Conservation (phyloP, 2,329 filamentous ascomycete genomes). For the Epichloe sp. region DNA sequence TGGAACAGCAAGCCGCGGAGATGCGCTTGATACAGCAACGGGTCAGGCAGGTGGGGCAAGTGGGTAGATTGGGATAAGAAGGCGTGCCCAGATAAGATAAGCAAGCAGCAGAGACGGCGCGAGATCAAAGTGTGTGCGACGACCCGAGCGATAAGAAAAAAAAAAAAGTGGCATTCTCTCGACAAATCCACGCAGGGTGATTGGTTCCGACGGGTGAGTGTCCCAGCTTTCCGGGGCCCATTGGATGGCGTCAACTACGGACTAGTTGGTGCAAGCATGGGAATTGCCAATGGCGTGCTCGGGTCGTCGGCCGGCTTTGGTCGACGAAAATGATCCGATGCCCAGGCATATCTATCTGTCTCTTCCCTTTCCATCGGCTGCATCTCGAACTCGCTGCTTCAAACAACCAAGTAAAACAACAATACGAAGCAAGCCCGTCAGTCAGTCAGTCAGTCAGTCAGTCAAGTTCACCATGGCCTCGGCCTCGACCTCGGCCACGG, state of each 20-base stretch:
- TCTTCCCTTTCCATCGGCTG: no score
- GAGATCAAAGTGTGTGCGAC: no score
- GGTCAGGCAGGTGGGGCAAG: no score
- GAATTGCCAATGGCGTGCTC: background rate
- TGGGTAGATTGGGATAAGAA: background rate
- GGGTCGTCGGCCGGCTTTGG: background rate
- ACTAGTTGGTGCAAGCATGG: no score
- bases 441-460: no score
- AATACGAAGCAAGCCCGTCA: background rate
- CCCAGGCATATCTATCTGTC: no score
- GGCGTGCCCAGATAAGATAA: background rate
- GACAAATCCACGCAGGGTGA: conserved; percentile 2
- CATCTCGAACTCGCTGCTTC: no score
- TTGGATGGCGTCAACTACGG: conserved; percentile 21
- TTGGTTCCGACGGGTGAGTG: conserved; percentile 8
- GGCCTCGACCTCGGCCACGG: conserved; percentile 26
- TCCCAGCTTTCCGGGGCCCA: background rate
- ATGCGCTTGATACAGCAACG: background rate
- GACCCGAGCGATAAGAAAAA: background rate
- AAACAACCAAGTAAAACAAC: no score
- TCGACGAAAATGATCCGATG: no score
- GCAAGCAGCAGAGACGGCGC: background rate
- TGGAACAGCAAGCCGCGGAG: background rate
- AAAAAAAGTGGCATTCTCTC: background rate
- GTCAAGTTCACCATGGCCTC: background rate